Percentiles rank a stretch among this genome's conserved stretches.
Evolutionary conservation across 306 rosid species (phyloP).

Genomic region (Aeschynomene evenia): DNA sequence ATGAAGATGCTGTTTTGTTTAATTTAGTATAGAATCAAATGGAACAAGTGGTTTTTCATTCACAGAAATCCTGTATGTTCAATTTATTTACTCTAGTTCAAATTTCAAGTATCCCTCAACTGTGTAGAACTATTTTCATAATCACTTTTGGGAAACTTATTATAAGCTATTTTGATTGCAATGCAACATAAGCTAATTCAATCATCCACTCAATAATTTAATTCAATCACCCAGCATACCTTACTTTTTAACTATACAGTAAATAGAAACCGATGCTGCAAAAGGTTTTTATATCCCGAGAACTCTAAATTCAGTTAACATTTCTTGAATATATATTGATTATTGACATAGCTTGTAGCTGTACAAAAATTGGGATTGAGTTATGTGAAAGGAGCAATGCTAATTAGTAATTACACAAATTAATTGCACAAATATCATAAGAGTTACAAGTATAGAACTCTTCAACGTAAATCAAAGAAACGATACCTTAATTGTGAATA

Average conservation of each 20-base stretch:
- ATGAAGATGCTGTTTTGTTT: not conserved
- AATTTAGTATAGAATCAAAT: not conserved
- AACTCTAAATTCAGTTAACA: not conserved
- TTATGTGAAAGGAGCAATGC: not conserved
- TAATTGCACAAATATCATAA: not conserved
- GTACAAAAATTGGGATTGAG: not conserved
- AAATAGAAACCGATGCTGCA: not conserved
- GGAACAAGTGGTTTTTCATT: constrained; percentile 4
- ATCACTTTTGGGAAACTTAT: not conserved
- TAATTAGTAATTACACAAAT: not conserved
- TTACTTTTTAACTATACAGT: not conserved
- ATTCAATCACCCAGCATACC: not conserved
- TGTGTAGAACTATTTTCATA: not conserved
- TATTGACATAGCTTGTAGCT: not conserved
- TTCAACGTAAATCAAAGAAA: not conserved
- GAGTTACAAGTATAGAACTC: no score
- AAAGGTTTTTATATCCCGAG: not conserved
- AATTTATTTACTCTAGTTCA: not conserved
- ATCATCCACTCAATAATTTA: not conserved
- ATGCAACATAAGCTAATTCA: not conserved
- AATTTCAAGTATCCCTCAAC: constrained; percentile 9
- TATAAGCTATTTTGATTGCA: not conserved
- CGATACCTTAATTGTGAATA: not conserved
- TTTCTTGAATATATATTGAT: not conserved
- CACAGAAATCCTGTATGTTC: not conserved